These are phyloP conservation scores for Seminavis robusta DNA, from an alignment of 108 stramenopile genomes.

Conservation along the genomic window DNA sequence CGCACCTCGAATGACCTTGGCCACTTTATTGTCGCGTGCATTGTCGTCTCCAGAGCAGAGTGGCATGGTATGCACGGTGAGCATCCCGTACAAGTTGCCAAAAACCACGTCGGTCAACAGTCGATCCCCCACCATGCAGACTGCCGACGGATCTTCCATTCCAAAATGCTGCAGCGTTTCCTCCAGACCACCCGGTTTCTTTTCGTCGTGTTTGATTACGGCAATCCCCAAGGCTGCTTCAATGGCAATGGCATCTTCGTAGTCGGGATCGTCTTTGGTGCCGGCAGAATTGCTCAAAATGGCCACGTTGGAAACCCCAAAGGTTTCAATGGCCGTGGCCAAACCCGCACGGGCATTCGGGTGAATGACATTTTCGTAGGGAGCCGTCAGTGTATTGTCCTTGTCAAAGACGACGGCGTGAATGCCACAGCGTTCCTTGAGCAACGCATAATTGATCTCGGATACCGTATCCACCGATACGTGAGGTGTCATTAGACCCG, in stretches of 20 bases:
- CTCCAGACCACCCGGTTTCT: conserved; percentile 88
- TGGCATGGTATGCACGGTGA: conserved; percentile 87
- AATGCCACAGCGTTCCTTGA: conserved; percentile 76
- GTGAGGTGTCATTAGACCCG: conserved; percentile 71
- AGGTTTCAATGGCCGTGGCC: conserved; percentile 59
- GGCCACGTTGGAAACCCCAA: conserved; percentile 73
- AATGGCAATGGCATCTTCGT: conserved; percentile 67
- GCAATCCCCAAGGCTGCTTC: conserved; percentile 81
- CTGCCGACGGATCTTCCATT: conserved; percentile 58
- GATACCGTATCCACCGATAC: conserved; percentile 69
- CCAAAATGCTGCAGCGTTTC: conserved; percentile 83
- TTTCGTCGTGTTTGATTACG: conserved; percentile 85
- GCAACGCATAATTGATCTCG: conserved; percentile 68
- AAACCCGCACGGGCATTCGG: conserved; percentile 53
- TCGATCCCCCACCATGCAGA: conserved; percentile 94
- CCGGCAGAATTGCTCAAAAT: conserved; percentile 94
- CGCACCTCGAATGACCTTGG: conserved; percentile 50
- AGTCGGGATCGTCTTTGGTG: conserved; percentile 80
- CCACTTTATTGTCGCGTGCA: conserved; percentile 66
- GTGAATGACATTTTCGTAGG: conserved; percentile 79
- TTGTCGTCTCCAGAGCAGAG: conserved; percentile 70
- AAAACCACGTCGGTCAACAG: conserved; percentile 92
- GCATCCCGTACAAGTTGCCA: conserved; percentile 92
- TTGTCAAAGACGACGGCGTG: conserved; percentile 86
- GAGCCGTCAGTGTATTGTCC: conserved; percentile 94